Evolutionary conservation across 2,329 filamentous ascomycete genomes (phyloP).

Genomic region (Aspergillus amoenus): DNA sequence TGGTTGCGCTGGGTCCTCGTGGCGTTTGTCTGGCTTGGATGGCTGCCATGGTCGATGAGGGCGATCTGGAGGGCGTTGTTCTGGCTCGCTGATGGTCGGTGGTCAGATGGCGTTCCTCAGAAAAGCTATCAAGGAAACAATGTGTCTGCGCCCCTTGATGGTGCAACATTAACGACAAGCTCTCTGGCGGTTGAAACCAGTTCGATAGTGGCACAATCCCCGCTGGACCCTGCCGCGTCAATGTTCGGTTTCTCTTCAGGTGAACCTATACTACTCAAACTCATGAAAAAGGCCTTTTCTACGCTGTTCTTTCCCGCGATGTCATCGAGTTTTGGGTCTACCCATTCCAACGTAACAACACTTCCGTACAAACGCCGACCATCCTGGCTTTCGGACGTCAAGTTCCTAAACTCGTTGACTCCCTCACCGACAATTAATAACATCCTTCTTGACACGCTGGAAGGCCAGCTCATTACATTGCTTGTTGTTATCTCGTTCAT

Average conservation of each 20-base stretch:
- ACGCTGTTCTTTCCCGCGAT: conserved; percentile 34
- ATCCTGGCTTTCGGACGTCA: conserved; percentile 59
- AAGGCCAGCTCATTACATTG: conserved; percentile 91
- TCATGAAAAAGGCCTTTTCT: conserved; percentile 46
- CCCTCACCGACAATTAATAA: conserved; percentile 72
- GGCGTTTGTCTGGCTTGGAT: conserved; percentile 80
- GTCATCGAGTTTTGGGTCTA: conserved; percentile 28
- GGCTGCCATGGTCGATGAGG: conserved; percentile 87
- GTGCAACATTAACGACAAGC: conserved; percentile 22
- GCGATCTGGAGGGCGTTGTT: conserved; percentile 91
- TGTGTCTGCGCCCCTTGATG: conserved; percentile 16
- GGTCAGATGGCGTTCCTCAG: conserved; percentile 41
- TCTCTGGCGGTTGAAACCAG: conserved; percentile 26
- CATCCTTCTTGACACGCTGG: conserved; percentile 76
- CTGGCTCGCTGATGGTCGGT: conserved; percentile 83
- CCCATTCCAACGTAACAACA: conserved; percentile 26
- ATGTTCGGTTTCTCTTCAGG: conserved; percentile 42
- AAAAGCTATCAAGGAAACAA: conserved; percentile 25
- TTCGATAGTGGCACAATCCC: conserved; percentile 26
- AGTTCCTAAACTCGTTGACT: conserved; percentile 59
- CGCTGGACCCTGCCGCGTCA: conserved; percentile 39
- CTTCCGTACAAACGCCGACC: conserved; percentile 37
- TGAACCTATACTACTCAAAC: conserved; percentile 47
- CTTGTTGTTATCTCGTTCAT: conserved; percentile 93
- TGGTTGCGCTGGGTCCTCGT: conserved; percentile 81